Conservation (phyloP, 495 filamentous ascomycete species). For the Amorphotheca resinae region DNA sequence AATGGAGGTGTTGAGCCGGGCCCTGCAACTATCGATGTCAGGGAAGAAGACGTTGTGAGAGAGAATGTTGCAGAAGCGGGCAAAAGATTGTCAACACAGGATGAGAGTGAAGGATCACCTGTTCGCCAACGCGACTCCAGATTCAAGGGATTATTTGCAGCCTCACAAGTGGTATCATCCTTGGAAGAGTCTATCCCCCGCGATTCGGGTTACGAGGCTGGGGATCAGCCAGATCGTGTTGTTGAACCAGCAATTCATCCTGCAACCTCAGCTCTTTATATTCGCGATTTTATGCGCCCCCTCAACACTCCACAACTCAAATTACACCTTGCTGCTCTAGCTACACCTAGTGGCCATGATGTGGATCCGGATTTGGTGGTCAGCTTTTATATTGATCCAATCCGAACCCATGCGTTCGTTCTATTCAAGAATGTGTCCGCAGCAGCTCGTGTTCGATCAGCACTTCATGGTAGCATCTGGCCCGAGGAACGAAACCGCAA, state of each 20-base stretch:
- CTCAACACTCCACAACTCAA: constrained; percentile 52
- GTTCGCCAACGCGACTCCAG: constrained; percentile 27
- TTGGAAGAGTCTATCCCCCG: constrained; percentile 5
- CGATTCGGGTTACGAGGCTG: constrained; percentile 7
- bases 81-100: not conserved
- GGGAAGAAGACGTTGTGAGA: not conserved
- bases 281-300: constrained; percentile 82
- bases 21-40: constrained; percentile 1
- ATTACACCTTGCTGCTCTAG: constrained; percentile 54
- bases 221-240: constrained; percentile 17
- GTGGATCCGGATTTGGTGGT: constrained; percentile 41
- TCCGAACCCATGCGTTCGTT: constrained; percentile 81
- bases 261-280: constrained; percentile 78
- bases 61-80: not conserved
- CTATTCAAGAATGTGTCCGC: constrained; percentile 52
- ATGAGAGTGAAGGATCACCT: not conserved
- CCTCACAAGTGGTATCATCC: constrained; percentile 2
- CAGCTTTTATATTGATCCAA: constrained; percentile 66
- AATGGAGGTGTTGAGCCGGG: no score
- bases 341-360: constrained; percentile 40
- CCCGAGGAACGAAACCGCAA: constrained; percentile 79
- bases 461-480: constrained; percentile 69
- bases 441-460: constrained; percentile 66
- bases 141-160: constrained; percentile 43
- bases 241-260: constrained; percentile 64